These are phyloP conservation scores for Ophiostoma australiae DNA, from an alignment of 2,329 filamentous ascomycete species.

Conservation along the genomic window DNA sequence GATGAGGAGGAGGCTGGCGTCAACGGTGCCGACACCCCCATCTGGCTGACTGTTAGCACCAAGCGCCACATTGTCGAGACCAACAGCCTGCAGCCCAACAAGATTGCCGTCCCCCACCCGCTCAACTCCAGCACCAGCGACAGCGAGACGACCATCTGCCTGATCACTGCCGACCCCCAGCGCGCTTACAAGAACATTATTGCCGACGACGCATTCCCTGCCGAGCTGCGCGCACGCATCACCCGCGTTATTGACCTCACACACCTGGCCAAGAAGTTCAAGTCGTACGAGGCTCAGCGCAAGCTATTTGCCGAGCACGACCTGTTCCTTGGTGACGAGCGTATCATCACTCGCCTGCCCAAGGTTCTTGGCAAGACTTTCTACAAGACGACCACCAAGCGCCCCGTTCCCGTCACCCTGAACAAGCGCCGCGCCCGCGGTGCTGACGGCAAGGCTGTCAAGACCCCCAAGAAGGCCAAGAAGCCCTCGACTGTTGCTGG, in stretches of 20 bases:
- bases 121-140: conserved; percentile 46
- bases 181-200: conserved; percentile 86
- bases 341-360: conserved; percentile 70
- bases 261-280: conserved; percentile 78
- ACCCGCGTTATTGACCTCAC: conserved; percentile 72
- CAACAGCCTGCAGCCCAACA: conserved; percentile 74
- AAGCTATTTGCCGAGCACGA: conserved; percentile 84
- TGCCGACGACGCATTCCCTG: conserved; percentile 65
- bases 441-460: conserved; percentile 54
- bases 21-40: conserved; percentile 45
- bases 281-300: conserved; percentile 79
- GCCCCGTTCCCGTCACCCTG: conserved; percentile 78
- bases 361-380: conserved; percentile 84
- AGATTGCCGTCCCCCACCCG: conserved; percentile 72
- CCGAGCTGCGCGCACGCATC: conserved; percentile 60
- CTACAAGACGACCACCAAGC: conserved; percentile 76
- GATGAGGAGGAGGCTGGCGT: conserved; percentile 32
- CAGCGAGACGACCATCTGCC: conserved; percentile 66
- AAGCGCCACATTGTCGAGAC: conserved; percentile 67
- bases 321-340: conserved; percentile 87
- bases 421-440: conserved; percentile 56
- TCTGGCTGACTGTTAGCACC: conserved; percentile 60
- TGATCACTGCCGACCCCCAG: conserved; percentile 72
- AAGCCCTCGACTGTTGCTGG: conserved; percentile 49
- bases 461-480: conserved; percentile 48